Evolutionary conservation across 371 early-diverging fungal genomes (phyloP).

Genomic region (Rhizopus delemar): DNA sequence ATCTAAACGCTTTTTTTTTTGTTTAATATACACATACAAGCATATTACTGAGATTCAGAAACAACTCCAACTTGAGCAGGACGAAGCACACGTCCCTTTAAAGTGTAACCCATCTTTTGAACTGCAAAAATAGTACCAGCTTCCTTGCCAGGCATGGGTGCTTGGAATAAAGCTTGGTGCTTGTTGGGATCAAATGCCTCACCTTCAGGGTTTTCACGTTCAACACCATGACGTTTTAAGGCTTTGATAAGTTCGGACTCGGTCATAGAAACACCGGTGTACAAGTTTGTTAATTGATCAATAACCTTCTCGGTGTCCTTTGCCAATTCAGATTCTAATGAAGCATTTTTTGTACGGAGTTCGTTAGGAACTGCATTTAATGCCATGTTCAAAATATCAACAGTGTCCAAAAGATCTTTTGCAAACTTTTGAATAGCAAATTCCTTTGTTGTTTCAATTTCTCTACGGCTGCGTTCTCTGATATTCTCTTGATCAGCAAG

Average conservation of each 20-base stretch:
- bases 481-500: conserved; percentile 97
- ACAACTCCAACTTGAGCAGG: conserved; percentile 98
- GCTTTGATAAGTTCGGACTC: conserved; percentile 82
- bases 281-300: conserved; percentile 76
- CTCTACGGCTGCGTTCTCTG: conserved; percentile 85
- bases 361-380: conserved; percentile 73
- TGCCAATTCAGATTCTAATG: conserved; percentile 24
- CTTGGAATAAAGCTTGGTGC: conserved; percentile 95
- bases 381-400: conserved; percentile 90
- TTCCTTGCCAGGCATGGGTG: conserved; percentile 84
- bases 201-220: conserved; percentile 76
- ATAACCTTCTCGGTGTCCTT: conserved; percentile 54
- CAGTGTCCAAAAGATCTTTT: conserved; percentile 92
- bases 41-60: conserved; percentile 36
- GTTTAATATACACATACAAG: not conserved
- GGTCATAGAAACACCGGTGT: conserved; percentile 91
- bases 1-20: not conserved
- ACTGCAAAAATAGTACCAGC: conserved; percentile 87
- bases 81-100: conserved; percentile 91
- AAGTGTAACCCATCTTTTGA: conserved; percentile 87
- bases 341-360: conserved; percentile 37
- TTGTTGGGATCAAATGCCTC: conserved; percentile 92
- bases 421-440: conserved; percentile 96
- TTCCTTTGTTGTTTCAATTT: conserved; percentile 76
- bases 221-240: conserved; percentile 90